Conservation (phyloP, 768 basidiomycete genomes). For the Hirschioporus abietinus region DNA sequence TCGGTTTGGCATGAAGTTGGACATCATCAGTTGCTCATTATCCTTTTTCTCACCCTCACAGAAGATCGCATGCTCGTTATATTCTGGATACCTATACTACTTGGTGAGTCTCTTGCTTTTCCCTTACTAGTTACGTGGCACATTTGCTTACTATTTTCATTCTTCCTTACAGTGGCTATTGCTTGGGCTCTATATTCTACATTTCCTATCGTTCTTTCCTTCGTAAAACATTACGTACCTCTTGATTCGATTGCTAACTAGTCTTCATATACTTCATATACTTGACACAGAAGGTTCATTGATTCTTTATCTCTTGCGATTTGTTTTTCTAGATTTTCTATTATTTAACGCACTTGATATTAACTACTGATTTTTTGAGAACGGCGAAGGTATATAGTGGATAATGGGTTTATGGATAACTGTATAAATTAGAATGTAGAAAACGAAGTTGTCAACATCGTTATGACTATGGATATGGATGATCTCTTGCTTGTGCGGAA, state of each 20-base stretch:
- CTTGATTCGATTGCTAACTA: not conserved
- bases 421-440: not conserved
- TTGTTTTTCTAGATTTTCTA: conserved; percentile 1
- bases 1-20: conserved; percentile 10
- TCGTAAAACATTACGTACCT: not conserved
- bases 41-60: conserved; percentile 24
- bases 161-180: not conserved
- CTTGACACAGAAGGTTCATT: not conserved
- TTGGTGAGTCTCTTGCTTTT: conserved; percentile 46
- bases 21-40: not conserved
- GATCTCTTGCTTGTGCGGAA: no score
- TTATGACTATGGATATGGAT: not conserved
- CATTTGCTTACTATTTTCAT: not conserved
- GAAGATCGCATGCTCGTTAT: conserved; percentile 81
- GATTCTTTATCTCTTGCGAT: not conserved
- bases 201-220: not conserved
- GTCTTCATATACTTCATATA: not conserved
- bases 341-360: not conserved
- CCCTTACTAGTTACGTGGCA: not conserved
- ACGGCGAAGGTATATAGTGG: not conserved
- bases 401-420: not conserved
- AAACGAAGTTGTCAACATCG: not conserved
- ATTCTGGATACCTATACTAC: conserved; percentile 83
- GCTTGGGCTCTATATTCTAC: conserved; percentile 4
- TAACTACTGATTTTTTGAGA: not conserved